These are phyloP conservation scores for Phanerochaete sordida DNA, from an alignment of 768 basidiomycete species.

Conservation along the genomic window DNA sequence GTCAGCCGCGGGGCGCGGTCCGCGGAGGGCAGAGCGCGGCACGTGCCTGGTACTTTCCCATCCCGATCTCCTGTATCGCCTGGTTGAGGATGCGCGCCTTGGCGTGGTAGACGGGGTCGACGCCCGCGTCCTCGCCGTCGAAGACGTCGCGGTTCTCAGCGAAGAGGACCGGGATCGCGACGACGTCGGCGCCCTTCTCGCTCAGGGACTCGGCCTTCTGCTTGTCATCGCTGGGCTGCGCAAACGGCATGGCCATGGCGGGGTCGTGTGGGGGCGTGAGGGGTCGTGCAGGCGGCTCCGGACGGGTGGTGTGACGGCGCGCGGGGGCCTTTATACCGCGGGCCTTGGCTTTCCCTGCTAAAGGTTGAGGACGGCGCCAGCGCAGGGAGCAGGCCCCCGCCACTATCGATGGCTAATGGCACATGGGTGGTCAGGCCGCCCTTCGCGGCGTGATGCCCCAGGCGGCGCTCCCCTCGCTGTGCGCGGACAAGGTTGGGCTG, in stretches of 20 bases:
- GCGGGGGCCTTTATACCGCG: background rate
- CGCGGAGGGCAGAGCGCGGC: background rate
- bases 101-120: constrained; percentile 45
- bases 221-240: background rate
- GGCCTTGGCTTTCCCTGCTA: background rate
- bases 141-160: constrained; percentile 26
- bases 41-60: constrained; percentile 55
- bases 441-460: background rate
- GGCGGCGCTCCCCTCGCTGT: background rate
- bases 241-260: background rate
- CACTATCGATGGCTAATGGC: background rate
- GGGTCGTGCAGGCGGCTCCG: background rate
- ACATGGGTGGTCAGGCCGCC: too few species aligned
- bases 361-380: background rate
- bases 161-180: background rate
- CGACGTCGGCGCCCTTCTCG: background rate
- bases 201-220: background rate
- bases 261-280: background rate
- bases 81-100: constrained; percentile 46
- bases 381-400: background rate
- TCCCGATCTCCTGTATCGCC: constrained; percentile 50
- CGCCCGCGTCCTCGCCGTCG: constrained; percentile 27
- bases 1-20: background rate
- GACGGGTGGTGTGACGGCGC: background rate
- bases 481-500: background rate